Base-by-base conservation (phyloP, 305 asterid genomes). In the Fraxinus velutina region DNA sequence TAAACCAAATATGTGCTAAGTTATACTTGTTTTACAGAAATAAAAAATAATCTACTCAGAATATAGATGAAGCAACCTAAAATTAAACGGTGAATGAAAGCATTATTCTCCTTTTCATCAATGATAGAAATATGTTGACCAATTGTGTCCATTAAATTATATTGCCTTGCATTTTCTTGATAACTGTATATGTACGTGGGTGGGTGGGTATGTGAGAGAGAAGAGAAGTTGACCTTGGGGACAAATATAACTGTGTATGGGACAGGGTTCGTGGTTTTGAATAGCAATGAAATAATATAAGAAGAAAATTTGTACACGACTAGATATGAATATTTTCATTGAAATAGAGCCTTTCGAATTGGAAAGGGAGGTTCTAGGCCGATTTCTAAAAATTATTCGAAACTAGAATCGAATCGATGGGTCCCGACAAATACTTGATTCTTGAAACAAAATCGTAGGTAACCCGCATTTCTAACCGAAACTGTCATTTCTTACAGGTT, bases 201-300 rank as follows among this genome's bases (percentile, higher is more conserved):
- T 42, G n/a, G 0, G 60, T 47, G 6, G 1, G 21, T 50, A 13
- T 44, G 52, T 10, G 17, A 12, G 55, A 24, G 33, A 64, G 73
- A 60, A 9, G 8, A 1, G 7, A 37, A 21, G 24, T 62, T 62
- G 70, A 60, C 5, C 22, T 52, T 17, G 5, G 85, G 13, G 85
- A 84, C 87, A 78, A 66, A 78, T 55, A 81, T 29, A 24, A 44
- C 60, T 29, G 32, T 72, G 68, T 66, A 62, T 62, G n/a, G 82
- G 78, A 79, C 82, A 79, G 32, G 27, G 73, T 80, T 80, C 19
- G 19, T 66, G 73, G 73, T 66, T 66, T 27, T 27, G 73, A 66
- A 66, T 66, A 66, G 73, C 27, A 5, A 64, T 8, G 73, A 32
- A 17, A 24, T 64, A 24, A 66, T 27, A 24, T 3, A 24, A 7